Base-by-base conservation (phyloP, 257 asterid species). In the Orobanche coerulescens region DNA sequence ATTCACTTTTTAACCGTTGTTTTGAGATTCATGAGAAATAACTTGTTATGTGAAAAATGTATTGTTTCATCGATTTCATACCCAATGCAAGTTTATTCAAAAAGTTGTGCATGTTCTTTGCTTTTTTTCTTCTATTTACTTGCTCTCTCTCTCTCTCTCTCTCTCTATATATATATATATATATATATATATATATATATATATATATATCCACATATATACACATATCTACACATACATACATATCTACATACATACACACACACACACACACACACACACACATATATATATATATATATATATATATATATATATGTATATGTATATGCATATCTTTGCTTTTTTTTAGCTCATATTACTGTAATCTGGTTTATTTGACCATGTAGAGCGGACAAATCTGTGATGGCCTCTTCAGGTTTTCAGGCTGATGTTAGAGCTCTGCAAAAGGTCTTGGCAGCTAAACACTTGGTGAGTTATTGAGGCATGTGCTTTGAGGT, bases 361-460 rank as follows among this genome's bases (percentile, higher is more conserved):
- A 11, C 20, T 49, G 23, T 16, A 60, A 12, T 47, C n/a, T 73
- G 33, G 28, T 67, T 67, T 54, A 12, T 49, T 34, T 69, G 65
- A 61, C 58, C 68, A 73, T 76, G 60, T 68, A 91, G 97, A 62
- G 94, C 91, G 69, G 97, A 81, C 70, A 91, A 82, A 72, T 75
- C 91, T n/a, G 81, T 85, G 75, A 76, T 87, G 95, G 96, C 97
- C 49, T 87, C 97, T 25, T 91, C 96, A 48, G 96, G 96, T 39
- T 91, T 91, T 82, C 97, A 91, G 76, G 97, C 97, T 76, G 97
- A 91, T 53, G 96, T 91, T 51, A 80, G 94, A 71, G 96, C 97
- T 71, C 75, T 91, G 81, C 96, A 91, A 75, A 91, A 91, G 84
- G 78, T 65, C 24, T 70, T 81, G 83, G 71, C 64, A 20, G 77